Evolutionary conservation across 1,284 basidiomycete genomes (phyloP), one percentile per base, ranked within the genome.

Genomic region (Golubevia pallescens): DNA sequence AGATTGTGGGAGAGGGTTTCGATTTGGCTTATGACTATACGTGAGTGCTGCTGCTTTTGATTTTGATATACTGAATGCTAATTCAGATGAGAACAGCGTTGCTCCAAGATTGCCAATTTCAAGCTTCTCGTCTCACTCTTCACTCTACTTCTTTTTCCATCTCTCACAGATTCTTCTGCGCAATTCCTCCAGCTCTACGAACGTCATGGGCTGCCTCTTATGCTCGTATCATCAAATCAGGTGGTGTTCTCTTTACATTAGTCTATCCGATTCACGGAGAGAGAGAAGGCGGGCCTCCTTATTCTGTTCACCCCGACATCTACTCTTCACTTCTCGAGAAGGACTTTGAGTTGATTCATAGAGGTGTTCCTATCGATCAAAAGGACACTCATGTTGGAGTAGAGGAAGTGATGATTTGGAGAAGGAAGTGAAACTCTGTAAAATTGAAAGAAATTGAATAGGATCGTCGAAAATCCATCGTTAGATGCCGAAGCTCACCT

Each of bases 221-320:
- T 63, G 71, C 76, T 1, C 63, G 71, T 2, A 7, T 70, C 57
- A 63, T 62, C 20, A 71, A 70, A 57, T 32, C 55, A 13, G 70
- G 67, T 10, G 76, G 61, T 2, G 23, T 73, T 4, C 69, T 78
- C 4, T 68, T 78, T 54, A 65, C 70, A 14, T 61, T 76, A 21
- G 72, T 76, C 24, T 78, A 68, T 23, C 76, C 76, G 2, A 78
- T 78, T 59, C 70, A 76, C 3, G 76, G 76, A 2, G 71, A 74
- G 21, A 67, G 76, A 2, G 69, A 70, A 3, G 72, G 70, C 4
- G 76, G 76, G 2, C 76, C 76, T 0, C 76, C 76, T 0, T 76
- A 66, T 52, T 74, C 72, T 7, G 65, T 76, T 52, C 74, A 71
- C 38, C 63, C 74, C 0, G 58, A 74, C 3, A 66, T 76, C 24